Evolutionary conservation across 129 eudicot species (phyloP), one percentile per base, ranked within the genome.

Genomic region (Erigeron canadensis): DNA sequence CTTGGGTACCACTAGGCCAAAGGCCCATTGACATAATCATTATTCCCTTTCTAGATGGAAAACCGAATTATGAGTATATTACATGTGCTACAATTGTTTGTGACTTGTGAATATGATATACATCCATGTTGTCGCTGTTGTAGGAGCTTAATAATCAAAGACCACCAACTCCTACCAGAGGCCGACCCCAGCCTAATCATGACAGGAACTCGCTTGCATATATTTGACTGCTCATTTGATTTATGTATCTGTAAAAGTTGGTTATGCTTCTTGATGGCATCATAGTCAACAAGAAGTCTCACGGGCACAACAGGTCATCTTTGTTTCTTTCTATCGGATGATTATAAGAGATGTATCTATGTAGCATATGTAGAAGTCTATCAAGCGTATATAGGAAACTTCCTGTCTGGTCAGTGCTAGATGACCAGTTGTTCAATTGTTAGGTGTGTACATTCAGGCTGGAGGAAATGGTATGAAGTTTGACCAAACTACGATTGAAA

Each of bases 161-260:
- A 73, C 98, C 98, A 2, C 98, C 98, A 38, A 92, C 98, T 56
- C 98, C 98, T 71, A 92, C 98, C 0, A 81, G 98, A 69, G 98
- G 98, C 17, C 85, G 95, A 1, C 98, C 98, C 17, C 95, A 89
- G 71, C 94, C 96, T 65, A 86, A 85, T 60, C 87, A 69, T 64
- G 98, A 92, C 79, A 86, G 98, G 67, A 87, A 78, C 74, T 92
- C 98, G 28, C 98, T 92, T 68, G 98, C 98, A 61, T 92, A 89
- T 75, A 89, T 92, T 43, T 91, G 83, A 86, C 38, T 28, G 42
- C 57, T 74, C 40, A 7, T 73, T 19, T 44, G 50, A 62, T 42
- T 5, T 28, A 6, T 12, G 12, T 21, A 21, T 45, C 45, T 34
- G 12, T 1, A 39, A 18, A n/a, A 63, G 21, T 10, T 65, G 45